Evolutionary conservation across 1,284 basidiomycete genomes (phyloP), one percentile per base, ranked within the genome.

Genomic region (Papiliotrema laurentii): DNA sequence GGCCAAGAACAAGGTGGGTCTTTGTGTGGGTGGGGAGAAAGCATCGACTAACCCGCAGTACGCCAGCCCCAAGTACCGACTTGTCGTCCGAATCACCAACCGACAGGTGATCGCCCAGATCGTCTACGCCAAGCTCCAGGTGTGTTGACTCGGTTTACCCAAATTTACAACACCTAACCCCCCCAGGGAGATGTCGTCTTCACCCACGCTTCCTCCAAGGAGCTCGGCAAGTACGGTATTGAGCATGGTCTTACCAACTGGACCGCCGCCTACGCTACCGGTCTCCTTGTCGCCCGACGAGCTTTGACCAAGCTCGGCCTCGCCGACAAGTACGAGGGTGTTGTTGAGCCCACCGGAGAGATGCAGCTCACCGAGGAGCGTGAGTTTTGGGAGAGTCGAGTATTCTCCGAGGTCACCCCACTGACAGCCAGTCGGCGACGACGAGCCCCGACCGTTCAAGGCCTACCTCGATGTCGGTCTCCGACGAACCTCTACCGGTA

Each of bases 1-100:
- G 83, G 92, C 94, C 60, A 99, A 98, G 84, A 98, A 97, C 86
- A 98, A 98, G 82, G 98, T 97, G 80, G 94, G 96, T 69, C 89
- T 91, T 33, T 93, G 92, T 58, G 97, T 97, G 80, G 93, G 97
- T 24, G 24, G 49, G 19, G 45, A 50, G 47, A 46, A 50, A 27
- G 26, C 10, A 31, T n/a, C 10, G 25, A 35, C 33, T 41, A 35
- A 45, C 14, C 10, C 21, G 34, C 21, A 45, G 49, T 40, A 45
- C 39, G 34, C 33, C 31, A 24, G 19, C 28, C 47, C 47, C 24
- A 48, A 97, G 80, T 97, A 97, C 81, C 89, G 93, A 57, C 85
- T 97, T 43, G 96, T 97, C 55, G 96, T 98, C 69, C 91, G 96
- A 66, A 92, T 97, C 82, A 91, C 89, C 65, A 94, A 96, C 82